Conservation (phyloP, 1,139 yeast genomes). For the Pichia sorboxylosa region DNA sequence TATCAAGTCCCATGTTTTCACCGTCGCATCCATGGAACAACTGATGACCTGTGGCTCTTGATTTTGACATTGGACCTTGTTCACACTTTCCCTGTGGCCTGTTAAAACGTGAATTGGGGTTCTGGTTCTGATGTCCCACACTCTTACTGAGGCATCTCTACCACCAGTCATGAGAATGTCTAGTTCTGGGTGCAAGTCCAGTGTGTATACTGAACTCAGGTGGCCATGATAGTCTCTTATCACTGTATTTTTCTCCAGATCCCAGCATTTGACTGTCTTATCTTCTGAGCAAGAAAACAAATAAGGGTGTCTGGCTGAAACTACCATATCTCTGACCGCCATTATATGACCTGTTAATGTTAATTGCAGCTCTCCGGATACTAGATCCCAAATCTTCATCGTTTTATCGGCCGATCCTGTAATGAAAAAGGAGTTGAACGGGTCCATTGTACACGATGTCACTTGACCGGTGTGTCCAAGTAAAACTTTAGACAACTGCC, state of each 20-base stretch:
- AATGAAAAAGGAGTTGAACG: constrained; percentile 82
- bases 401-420: constrained; percentile 87
- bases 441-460: constrained; percentile 67
- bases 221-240: constrained; percentile 91
- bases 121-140: constrained; percentile 89
- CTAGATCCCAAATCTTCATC: constrained; percentile 86
- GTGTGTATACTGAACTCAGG: constrained; percentile 75
- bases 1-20: constrained; percentile 78
- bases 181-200: constrained; percentile 77
- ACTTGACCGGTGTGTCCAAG: constrained; percentile 96
- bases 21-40: constrained; percentile 75
- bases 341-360: constrained; percentile 85
- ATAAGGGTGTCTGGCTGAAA: constrained; percentile 73
- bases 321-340: constrained; percentile 70
- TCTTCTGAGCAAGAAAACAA: constrained; percentile 91
- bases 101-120: constrained; percentile 62
- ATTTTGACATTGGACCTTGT: constrained; percentile 52
- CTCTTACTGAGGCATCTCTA: constrained; percentile 72
- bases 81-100: constrained; percentile 75
- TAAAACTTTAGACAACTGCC: constrained; percentile 65
- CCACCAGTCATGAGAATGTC: constrained; percentile 87
- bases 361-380: constrained; percentile 54
- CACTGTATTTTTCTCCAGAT: constrained; percentile 72
- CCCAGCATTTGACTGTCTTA: constrained; percentile 94
- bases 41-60: constrained; percentile 81